Base-by-base conservation (phyloP, 2,329 filamentous ascomycete genomes). In the Fusarium sp. region DNA sequence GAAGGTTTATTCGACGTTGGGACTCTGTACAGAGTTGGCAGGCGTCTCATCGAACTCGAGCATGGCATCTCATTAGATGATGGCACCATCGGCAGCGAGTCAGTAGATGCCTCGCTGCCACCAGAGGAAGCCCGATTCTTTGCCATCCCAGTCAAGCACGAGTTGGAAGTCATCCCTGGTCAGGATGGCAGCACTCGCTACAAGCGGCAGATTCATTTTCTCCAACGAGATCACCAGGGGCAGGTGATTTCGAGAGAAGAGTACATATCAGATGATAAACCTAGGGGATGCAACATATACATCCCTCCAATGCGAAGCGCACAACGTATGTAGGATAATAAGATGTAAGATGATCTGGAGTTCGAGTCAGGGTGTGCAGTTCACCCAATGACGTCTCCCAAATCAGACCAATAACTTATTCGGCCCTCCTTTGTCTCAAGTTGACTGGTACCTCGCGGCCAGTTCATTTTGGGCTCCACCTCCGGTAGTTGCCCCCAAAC, bases 1-100 rank as follows among this genome's bases (percentile, higher is more conserved):
- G 68, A 70, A 14, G 68, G 68, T 0, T 3, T 70, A 6, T 70
- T 70, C 11, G 66, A 70, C 11, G 68, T 65, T 5, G 68, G 68
- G 5, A 70, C 68, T 20, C 2, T 69, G 1, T 70, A 69, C 4
- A 65, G 66, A 69, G 43, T 65, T 22, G 68, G 66, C 2, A 69
- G 68, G 33, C 68, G 68, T 0, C 66, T 54, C 0, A 39, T 70
- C 2, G 66, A 70, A 14, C 35, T 70, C 0, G 68, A 69, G 3
- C 59, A 69, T 2, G 43, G n/a, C 4, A 18, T 41, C 7, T 20
- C 16, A 7, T 22, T 58, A 14, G 10, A 16, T 5, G 37, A 67
- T 18, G 14, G 11, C 6, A 5, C 6, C 4, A 29, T 20, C 6
- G 16, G 13, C 27, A 54, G 4, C 7, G 20, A 11, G 0, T 6